phyloP scores from a whole-genome alignment of 768 basidiomycete species.

The Podaxis rugospora region DNA sequence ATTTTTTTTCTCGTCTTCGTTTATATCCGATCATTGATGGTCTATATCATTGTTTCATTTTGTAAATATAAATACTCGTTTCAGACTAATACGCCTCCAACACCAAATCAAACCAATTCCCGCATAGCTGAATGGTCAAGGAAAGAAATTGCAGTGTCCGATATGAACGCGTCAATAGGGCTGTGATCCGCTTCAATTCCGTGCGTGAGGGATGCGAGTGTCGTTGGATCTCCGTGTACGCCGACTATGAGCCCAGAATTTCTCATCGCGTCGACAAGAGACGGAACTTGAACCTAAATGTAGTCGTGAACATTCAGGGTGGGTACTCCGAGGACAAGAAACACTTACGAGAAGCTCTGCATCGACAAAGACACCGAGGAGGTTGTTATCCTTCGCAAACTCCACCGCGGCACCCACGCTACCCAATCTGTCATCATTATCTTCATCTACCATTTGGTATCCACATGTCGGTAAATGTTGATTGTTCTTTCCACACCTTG shows the following conservation, averaged over 20 bases:
- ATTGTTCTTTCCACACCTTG: constrained; percentile 70
- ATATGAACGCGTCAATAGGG: constrained; percentile 65
- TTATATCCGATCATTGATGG: background rate
- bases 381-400: constrained; percentile 88
- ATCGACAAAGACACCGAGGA: constrained; percentile 89
- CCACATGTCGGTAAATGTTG: constrained; percentile 30
- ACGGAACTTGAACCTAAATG: constrained; percentile 78
- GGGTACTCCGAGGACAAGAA: constrained; percentile 1
- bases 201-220: constrained; percentile 28
- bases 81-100: background rate
- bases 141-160: constrained; percentile 62
- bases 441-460: constrained; percentile 24
- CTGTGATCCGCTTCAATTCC: constrained; percentile 36
- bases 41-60: background rate
- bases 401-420: constrained; percentile 91
- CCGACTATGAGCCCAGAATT: constrained; percentile 87
- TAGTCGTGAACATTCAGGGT: background rate
- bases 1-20: background rate
- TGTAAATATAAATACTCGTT: background rate
- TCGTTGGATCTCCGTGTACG: constrained; percentile 63
- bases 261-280: constrained; percentile 82
- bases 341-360: constrained; percentile 73
- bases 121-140: constrained; percentile 44
- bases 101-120: constrained; percentile 1
- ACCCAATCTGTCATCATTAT: constrained; percentile 36